A percentile compares a stretch with the other conserved stretches of the same genome.
These are phyloP conservation scores for Plasmodium knowlesi DNA, from an alignment of 169 alveolate species.

Conservation along the genomic window DNA sequence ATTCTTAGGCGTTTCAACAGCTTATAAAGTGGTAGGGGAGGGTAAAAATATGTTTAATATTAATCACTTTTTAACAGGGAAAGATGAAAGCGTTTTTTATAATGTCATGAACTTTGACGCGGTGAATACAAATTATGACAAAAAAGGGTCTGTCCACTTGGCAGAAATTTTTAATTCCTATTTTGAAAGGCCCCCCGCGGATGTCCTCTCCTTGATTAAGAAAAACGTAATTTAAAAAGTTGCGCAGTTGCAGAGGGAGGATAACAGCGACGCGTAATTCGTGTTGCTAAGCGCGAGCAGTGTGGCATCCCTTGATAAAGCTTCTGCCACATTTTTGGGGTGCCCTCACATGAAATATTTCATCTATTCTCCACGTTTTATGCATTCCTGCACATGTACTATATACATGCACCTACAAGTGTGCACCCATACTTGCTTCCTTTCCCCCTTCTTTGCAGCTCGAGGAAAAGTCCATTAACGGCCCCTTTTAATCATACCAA, in stretches of 20 bases:
- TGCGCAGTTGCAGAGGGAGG: neutral
- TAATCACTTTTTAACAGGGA: constrained; percentile 66
- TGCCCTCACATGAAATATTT: neutral
- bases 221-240: constrained; percentile 38
- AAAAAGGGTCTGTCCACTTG: constrained; percentile 19
- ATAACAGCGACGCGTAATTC: neutral
- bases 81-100: constrained; percentile 69
- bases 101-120: constrained; percentile 65
- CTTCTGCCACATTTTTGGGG: neutral
- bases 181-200: constrained; percentile 70
- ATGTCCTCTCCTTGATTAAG: constrained; percentile 27
- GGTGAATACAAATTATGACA: constrained; percentile 28
- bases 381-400: neutral
- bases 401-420: neutral
- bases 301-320: neutral
- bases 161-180: constrained; percentile 57
- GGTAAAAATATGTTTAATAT: constrained; percentile 69
- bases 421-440: neutral
- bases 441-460: constrained; percentile 24
- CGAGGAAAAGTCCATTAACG: constrained; percentile 68
- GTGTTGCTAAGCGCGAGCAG: neutral
- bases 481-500: constrained; percentile 61
- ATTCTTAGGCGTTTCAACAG: constrained; percentile 63
- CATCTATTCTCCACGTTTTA: neutral
- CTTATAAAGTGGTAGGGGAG: constrained; percentile 73